A percentile compares a stretch with the other conserved stretches of the same genome.
These are phyloP conservation scores for Cladosporium austrohemisphaericum DNA, from an alignment of 2,329 filamentous ascomycete genomes.

Conservation along the genomic window DNA sequence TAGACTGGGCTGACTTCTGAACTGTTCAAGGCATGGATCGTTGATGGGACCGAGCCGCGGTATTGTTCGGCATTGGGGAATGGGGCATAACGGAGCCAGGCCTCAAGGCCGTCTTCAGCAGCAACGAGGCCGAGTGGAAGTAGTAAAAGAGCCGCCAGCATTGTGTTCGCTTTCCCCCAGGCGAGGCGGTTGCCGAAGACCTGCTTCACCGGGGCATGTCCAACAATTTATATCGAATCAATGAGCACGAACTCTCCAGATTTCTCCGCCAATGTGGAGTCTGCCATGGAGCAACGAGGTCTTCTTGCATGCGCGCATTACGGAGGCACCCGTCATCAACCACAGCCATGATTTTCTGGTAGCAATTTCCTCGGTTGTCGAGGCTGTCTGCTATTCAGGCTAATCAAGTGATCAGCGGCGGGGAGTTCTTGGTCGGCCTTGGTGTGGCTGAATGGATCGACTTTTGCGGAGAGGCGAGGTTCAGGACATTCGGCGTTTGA, in stretches of 20 bases:
- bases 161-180: too few species aligned
- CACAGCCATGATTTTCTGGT: not conserved
- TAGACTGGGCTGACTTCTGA: constrained; percentile 50
- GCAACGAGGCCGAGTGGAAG: constrained; percentile 32
- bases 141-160: constrained; percentile 9
- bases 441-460: not conserved
- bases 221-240: not conserved
- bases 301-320: not conserved
- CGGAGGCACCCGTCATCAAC: not conserved
- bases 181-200: not conserved
- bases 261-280: constrained; percentile 3
- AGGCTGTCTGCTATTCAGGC: too few species aligned
- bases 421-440: not conserved
- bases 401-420: not conserved
- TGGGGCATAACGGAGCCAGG: constrained; percentile 63
- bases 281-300: not conserved
- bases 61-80: constrained; percentile 41
- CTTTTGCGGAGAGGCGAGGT: not conserved
- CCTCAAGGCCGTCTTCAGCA: constrained; percentile 59
- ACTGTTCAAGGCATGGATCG: constrained; percentile 52
- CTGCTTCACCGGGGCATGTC: not conserved
- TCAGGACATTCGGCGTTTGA: constrained; percentile 8
- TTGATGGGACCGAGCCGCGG: constrained; percentile 40
- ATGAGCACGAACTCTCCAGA: not conserved
- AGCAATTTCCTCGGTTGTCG: too few species aligned